phyloP scores from a whole-genome alignment of 805 yeast genomes.

The Saccharomycopsis sp. region DNA sequence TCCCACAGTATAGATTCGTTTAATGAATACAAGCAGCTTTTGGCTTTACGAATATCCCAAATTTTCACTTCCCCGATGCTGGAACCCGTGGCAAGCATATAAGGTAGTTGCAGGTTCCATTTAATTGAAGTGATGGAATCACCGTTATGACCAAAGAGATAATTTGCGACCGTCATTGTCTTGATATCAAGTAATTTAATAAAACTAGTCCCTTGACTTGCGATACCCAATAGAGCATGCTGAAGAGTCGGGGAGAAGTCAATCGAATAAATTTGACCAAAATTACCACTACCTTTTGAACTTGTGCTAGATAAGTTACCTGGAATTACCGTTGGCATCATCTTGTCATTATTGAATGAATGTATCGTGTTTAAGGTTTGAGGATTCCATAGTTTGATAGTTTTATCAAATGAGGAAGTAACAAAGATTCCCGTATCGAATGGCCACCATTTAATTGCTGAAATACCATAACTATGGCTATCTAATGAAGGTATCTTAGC shows the following conservation, averaged over 20 bases:
- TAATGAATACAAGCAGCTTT: slow-evolving; percentile 54
- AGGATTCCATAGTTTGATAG: slow-evolving; percentile 78
- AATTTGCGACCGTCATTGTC: slow-evolving; percentile 68
- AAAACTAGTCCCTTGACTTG: slow-evolving; percentile 55
- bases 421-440: slow-evolving; percentile 80
- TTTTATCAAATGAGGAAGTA: slow-evolving; percentile 72
- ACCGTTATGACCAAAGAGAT: slow-evolving; percentile 40
- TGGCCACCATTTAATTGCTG: slow-evolving; percentile 83
- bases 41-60: slow-evolving; percentile 79
- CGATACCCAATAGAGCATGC: slow-evolving; percentile 58
- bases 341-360: slow-evolving; percentile 37
- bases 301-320: neutral
- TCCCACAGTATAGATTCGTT: slow-evolving; percentile 46
- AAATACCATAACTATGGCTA: slow-evolving; percentile 67
- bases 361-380: slow-evolving; percentile 58
- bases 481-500: slow-evolving; percentile 17
- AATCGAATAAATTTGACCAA: slow-evolving; percentile 26
- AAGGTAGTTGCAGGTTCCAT: slow-evolving; percentile 65
- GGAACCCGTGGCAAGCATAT: slow-evolving; percentile 72
- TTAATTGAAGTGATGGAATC: slow-evolving; percentile 26
- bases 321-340: slow-evolving; percentile 8
- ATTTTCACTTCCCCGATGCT: slow-evolving; percentile 71
- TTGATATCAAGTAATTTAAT: slow-evolving; percentile 66
- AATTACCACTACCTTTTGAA: slow-evolving; percentile 42
- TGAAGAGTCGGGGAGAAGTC: slow-evolving; percentile 46